Conservation (phyloP, 208 protist species). For the Sergeia podlipaevii region DNA sequence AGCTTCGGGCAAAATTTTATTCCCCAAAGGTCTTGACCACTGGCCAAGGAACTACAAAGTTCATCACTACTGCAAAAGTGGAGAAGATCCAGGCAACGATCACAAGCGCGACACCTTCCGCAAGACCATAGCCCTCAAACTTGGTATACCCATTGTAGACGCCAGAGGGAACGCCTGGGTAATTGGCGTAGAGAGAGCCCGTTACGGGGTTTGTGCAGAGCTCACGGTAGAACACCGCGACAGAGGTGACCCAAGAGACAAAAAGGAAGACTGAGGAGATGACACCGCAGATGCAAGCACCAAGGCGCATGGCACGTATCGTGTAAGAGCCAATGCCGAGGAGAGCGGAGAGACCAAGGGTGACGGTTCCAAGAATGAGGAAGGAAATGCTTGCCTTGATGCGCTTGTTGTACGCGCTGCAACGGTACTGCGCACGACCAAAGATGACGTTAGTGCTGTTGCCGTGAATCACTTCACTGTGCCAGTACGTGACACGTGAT, state of each 20-base stretch:
- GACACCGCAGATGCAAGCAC: slow-evolving; percentile 27
- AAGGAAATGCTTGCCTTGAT: slow-evolving; percentile 61
- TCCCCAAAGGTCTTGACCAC: slow-evolving; percentile 10
- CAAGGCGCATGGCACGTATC: slow-evolving; percentile 26
- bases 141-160: slow-evolving; percentile 32
- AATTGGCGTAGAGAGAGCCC: slow-evolving; percentile 12
- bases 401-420: slow-evolving; percentile 42
- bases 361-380: slow-evolving; percentile 41
- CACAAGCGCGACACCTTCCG: slow-evolving; percentile 38
- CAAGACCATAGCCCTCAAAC: slow-evolving; percentile 45
- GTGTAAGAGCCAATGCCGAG: slow-evolving; percentile 36
- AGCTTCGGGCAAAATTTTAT: too few species aligned
- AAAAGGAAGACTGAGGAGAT: slow-evolving; percentile 32
- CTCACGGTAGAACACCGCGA: slow-evolving; percentile 36
- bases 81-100: slow-evolving; percentile 43
- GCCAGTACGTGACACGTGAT: slow-evolving; percentile 62
- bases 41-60: slow-evolving; percentile 43
- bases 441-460: slow-evolving; percentile 39
- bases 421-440: slow-evolving; percentile 39
- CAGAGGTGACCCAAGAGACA: slow-evolving; percentile 41
- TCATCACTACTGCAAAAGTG: slow-evolving; percentile 22
- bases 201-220: slow-evolving; percentile 14
- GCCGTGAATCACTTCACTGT: slow-evolving; percentile 45
- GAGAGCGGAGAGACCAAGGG: slow-evolving; percentile 26
- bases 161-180: slow-evolving; percentile 50